Base-by-base conservation (phyloP, 768 basidiomycete genomes). In the Rhizopogon vesiculosus region DNA sequence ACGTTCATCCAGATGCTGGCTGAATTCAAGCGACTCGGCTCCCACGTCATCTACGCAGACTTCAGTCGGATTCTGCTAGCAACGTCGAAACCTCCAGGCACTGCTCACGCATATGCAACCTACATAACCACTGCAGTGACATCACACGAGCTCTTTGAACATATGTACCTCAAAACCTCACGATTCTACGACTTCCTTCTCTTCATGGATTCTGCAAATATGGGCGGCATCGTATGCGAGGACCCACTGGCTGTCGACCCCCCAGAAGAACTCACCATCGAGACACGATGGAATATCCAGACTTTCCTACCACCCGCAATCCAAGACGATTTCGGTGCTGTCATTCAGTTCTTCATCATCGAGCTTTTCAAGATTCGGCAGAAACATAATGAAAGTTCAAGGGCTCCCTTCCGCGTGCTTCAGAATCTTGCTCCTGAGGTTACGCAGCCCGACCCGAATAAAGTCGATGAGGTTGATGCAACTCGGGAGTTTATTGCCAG, bases 1-100 rank as follows among this genome's bases (percentile, higher is more conserved):
- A 94, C 91, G 0, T 98, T 98, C 74, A 90, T 97, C 55, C 97
- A 98, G 71, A 78, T 99, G 59, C 79, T 98, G 19, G 95, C 96
- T 13, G 97, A 99, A 69, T 95, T 98, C 75, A 93, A 90, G 63
- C 84, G 97, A 16, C 79, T 99, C 1, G 97, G 97, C 1, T 95
- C 94, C 0, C 86, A 91, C 53, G 86, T 98, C 55, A 82, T 98
- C 31, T 93, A 94, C 59, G 96, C 95, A 25, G 93, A 98, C 69
- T 94, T 98, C 69, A 86, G 89, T 57, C 84, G 85, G 9, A 86
- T 99, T 61, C 77, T 97, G 43, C 84, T 99, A 38, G 86, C 95
- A 12, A 99, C 97, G 0, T 89, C 91, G 31, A 98, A 98, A 69
- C 96, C 97, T 9, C 93, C 96, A 0, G 93, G 93, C 19, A 93